These are phyloP conservation scores for Gyromitra esculenta DNA, from an alignment of 2,329 filamentous ascomycete genomes.

Conservation along the genomic window DNA sequence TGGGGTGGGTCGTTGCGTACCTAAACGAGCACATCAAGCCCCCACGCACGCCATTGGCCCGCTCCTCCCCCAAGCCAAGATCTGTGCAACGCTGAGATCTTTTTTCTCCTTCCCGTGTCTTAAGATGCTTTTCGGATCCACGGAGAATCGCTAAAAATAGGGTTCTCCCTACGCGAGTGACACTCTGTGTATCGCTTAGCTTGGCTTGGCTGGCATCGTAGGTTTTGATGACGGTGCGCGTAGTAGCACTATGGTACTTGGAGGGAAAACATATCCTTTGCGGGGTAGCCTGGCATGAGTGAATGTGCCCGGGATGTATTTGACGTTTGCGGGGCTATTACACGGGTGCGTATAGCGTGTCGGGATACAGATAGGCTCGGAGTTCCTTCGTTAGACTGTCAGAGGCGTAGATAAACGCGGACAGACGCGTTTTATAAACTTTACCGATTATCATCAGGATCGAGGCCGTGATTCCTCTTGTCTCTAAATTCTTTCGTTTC, in stretches of 20 bases:
- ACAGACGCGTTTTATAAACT: too few relatives aligned
- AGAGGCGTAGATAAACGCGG: not conserved
- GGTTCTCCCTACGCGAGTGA: not conserved
- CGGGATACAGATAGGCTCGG: not conserved
- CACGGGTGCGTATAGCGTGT: not conserved
- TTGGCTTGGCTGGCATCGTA: not conserved
- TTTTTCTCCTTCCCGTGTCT: conserved; percentile 5
- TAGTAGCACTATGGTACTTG: not conserved
- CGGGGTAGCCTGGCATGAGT: not conserved
- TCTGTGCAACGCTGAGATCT: not conserved
- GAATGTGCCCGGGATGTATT: not conserved
- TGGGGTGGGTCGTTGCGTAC: not conserved
- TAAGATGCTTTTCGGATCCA: not conserved
- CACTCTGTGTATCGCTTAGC: not conserved
- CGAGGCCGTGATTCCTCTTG: not conserved
- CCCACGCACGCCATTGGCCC: not conserved
- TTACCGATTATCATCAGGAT: not conserved
- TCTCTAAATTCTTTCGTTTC: not conserved
- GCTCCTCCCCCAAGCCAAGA: not conserved
- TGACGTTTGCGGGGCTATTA: not conserved
- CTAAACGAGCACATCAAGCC: not conserved
- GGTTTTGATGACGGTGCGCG: not conserved
- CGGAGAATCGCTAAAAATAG: conserved; percentile 5
- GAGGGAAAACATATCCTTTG: not conserved
- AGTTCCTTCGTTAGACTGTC: not conserved